Evolutionary conservation across 176 grass and related monocot species (phyloP).

Genomic region (Tillandsia leiboldiana): DNA sequence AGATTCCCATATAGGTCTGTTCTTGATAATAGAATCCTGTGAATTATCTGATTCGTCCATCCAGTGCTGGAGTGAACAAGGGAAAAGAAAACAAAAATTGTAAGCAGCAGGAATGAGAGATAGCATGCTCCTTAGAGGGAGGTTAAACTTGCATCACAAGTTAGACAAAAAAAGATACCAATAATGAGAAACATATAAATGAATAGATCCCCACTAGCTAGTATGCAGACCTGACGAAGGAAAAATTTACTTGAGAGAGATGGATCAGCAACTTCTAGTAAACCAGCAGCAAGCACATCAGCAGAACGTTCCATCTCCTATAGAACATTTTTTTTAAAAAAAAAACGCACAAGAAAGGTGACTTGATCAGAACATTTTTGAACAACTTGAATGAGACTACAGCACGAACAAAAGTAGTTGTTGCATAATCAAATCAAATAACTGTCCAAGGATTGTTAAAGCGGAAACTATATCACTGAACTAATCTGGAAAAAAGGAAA

Average conservation of each 20-base stretch:
- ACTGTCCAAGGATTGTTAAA: too few relatives aligned
- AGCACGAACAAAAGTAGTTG: too few relatives aligned
- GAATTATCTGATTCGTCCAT: slow-evolving; percentile 40
- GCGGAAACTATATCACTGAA: too few relatives aligned
- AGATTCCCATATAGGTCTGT: slow-evolving; percentile 89
- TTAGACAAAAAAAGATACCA: slow-evolving; percentile 10
- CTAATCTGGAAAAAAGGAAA: neutral
- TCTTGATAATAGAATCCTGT: slow-evolving; percentile 71
- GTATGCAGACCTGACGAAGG: slow-evolving; percentile 59
- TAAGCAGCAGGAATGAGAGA: neutral
- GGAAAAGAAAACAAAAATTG: slow-evolving; percentile 6
- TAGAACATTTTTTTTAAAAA: slow-evolving; percentile 15
- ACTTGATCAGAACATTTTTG: neutral
- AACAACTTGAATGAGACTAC: neutral
- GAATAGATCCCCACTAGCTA: neutral
- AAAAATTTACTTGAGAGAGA: slow-evolving; percentile 93
- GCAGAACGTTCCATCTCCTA: slow-evolving; percentile 99
- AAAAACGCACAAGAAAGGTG: neutral
- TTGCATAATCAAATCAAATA: too few relatives aligned
- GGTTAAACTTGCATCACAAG: neutral
- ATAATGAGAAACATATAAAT: slow-evolving; percentile 8
- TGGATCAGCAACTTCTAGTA: slow-evolving; percentile 84
- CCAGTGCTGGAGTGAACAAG: slow-evolving; percentile 48
- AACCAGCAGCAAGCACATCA: slow-evolving; percentile 90
- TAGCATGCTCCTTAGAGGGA: neutral